A percentile compares a stretch with the other conserved stretches of the same genome.
These are phyloP conservation scores for Eremothecium coryli DNA, from an alignment of 1,139 yeast species.

Conservation along the genomic window DNA sequence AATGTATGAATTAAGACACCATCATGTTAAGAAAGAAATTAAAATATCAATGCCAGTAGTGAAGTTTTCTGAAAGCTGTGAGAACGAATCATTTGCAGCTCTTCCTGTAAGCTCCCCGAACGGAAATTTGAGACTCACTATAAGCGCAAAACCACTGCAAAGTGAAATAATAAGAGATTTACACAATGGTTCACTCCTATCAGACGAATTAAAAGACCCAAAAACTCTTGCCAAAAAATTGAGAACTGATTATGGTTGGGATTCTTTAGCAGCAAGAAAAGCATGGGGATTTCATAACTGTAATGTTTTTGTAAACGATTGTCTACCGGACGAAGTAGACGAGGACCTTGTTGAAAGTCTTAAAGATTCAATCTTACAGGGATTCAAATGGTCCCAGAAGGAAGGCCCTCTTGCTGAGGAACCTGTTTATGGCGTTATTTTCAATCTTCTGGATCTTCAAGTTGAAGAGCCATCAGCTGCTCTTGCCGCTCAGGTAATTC, in stretches of 20 bases:
- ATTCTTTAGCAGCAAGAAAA: constrained; percentile 71
- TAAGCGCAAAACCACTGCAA: constrained; percentile 71
- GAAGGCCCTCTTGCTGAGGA: constrained; percentile 94
- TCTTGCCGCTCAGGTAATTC: constrained; percentile 68
- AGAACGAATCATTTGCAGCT: constrained; percentile 57
- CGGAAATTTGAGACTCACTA: constrained; percentile 50
- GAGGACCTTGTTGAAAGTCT: constrained; percentile 37
- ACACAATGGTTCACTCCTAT: constrained; percentile 40
- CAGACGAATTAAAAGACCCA: constrained; percentile 30
- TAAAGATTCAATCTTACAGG: constrained; percentile 54
- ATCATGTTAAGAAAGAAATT: constrained; percentile 56
- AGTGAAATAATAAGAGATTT: constrained; percentile 49
- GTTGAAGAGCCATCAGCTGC: constrained; percentile 42
- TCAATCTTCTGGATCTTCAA: constrained; percentile 57
- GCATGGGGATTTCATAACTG: constrained; percentile 60
- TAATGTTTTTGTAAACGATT: constrained; percentile 68
- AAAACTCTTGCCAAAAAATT: constrained; percentile 46
- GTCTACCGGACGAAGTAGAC: constrained; percentile 63
- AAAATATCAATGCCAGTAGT: constrained; percentile 82
- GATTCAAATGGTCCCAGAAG: constrained; percentile 72
- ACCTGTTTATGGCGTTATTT: constrained; percentile 60
- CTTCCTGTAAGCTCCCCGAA: constrained; percentile 51
- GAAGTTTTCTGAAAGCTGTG: constrained; percentile 69
- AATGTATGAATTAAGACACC: constrained; percentile 60
- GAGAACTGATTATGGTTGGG: constrained; percentile 63